Percentiles rank a stretch among this genome's conserved stretches.
Conservation (phyloP, 345 rosid species). For the Atalantia buxifolia region DNA sequence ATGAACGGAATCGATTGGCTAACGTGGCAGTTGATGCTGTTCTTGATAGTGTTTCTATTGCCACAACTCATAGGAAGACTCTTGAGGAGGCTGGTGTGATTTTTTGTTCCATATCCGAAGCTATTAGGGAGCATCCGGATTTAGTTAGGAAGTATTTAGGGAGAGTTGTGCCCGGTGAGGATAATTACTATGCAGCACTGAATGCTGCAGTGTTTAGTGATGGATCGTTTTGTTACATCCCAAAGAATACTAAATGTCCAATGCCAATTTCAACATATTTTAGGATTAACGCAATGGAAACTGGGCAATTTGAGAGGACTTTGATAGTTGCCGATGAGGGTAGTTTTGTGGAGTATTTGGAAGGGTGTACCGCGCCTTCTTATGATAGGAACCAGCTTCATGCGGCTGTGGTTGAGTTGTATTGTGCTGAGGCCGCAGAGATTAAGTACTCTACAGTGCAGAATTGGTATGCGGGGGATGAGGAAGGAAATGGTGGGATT, state of each 20-base stretch:
- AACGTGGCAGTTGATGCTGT: conserved; percentile 95
- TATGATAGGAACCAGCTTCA: conserved; percentile 90
- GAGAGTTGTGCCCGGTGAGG: conserved; percentile 81
- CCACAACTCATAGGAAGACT: conserved; percentile 81
- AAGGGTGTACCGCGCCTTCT: conserved; percentile 95
- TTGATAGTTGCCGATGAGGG: conserved; percentile 90
- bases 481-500: conserved; percentile 83
- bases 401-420: conserved; percentile 93
- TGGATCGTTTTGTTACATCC: conserved; percentile 81
- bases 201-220: conserved; percentile 95
- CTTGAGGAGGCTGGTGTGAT: conserved; percentile 75
- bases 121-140: conserved; percentile 72
- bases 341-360: conserved; percentile 90
- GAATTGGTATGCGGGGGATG: conserved; percentile 96
- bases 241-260: conserved; percentile 75
- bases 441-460: conserved; percentile 92
- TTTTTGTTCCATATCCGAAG: conserved; percentile 89
- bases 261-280: conserved; percentile 95
- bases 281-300: conserved; percentile 80
- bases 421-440: conserved; percentile 77
- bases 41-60: conserved; percentile 87
- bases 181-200: conserved; percentile 82
- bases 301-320: conserved; percentile 98
- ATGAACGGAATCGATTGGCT: conserved; percentile 67
- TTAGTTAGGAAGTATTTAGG: conserved; percentile 78